Evolutionary conservation across 1,284 basidiomycete species (phyloP).

Genomic region (Leccinum colubrinum): DNA sequence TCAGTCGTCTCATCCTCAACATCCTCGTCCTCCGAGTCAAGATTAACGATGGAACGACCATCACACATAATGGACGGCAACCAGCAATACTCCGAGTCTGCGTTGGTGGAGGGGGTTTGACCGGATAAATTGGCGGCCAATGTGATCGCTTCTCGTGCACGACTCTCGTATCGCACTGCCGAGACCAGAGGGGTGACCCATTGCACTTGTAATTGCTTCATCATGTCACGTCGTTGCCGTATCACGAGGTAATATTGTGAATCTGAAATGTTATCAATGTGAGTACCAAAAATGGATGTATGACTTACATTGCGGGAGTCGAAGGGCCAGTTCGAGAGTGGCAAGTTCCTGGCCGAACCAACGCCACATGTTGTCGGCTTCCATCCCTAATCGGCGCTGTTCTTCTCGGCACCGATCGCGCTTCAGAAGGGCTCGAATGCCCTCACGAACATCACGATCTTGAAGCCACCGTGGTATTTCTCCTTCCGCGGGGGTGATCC

Average conservation of each 20-base stretch:
- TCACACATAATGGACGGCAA: background rate
- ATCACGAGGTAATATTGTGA: constrained; percentile 3
- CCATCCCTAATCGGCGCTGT: background rate
- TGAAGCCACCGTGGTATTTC: background rate
- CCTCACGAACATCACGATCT: background rate
- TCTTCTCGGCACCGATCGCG: background rate
- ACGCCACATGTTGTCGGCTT: background rate
- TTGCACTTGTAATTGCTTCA: constrained; percentile 5
- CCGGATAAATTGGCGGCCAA: background rate
- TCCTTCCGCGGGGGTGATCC: too few species aligned
- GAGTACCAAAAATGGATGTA: background rate
- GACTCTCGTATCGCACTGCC: background rate
- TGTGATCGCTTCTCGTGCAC: constrained; percentile 1
- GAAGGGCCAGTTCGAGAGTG: background rate
- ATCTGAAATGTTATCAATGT: constrained; percentile 1
- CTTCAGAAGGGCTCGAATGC: background rate
- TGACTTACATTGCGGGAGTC: background rate
- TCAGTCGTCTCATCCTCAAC: background rate
- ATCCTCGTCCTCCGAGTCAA: background rate
- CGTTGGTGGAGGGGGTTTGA: background rate
- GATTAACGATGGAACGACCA: background rate
- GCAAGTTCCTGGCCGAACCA: background rate
- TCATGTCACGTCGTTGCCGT: constrained; percentile 1
- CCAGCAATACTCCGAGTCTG: background rate
- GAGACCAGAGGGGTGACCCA: constrained; percentile 17